Evolutionary conservation across 1,284 basidiomycete species (phyloP).

Genomic region (Tilletia setariae): DNA sequence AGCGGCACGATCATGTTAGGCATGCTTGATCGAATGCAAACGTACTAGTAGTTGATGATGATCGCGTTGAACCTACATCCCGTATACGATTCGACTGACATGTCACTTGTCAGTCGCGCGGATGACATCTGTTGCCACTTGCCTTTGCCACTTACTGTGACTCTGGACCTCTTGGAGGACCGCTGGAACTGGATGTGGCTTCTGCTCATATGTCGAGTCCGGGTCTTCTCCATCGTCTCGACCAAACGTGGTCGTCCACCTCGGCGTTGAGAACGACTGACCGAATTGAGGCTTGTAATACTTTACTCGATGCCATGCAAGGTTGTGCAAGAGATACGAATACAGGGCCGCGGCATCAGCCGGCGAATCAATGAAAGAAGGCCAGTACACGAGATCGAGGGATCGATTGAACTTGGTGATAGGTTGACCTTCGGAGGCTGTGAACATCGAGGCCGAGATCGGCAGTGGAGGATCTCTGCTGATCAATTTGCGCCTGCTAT

Average conservation of each 20-base stretch:
- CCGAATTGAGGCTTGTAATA: conserved; percentile 21
- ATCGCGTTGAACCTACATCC: conserved; percentile 48
- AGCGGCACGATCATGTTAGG: background rate
- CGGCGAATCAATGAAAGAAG: conserved; percentile 16
- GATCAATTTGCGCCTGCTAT: background rate
- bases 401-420: conserved; percentile 21
- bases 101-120: background rate
- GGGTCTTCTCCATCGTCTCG: conserved; percentile 21
- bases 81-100: conserved; percentile 26
- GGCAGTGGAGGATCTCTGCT: background rate
- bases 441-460: conserved; percentile 1
- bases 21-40: background rate
- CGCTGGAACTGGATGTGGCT: conserved; percentile 21
- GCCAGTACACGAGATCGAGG: conserved; percentile 26
- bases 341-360: conserved; percentile 15
- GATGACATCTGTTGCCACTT: background rate
- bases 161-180: conserved; percentile 16
- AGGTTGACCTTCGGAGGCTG: background rate
- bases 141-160: conserved; percentile 19
- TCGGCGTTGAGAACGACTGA: conserved; percentile 23
- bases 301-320: conserved; percentile 29
- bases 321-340: conserved; percentile 20
- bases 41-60: conserved; percentile 53
- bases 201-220: conserved; percentile 14
- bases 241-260: conserved; percentile 29